Conservation (phyloP, 805 yeast species). For the Saccharomyces paradoxus region DNA sequence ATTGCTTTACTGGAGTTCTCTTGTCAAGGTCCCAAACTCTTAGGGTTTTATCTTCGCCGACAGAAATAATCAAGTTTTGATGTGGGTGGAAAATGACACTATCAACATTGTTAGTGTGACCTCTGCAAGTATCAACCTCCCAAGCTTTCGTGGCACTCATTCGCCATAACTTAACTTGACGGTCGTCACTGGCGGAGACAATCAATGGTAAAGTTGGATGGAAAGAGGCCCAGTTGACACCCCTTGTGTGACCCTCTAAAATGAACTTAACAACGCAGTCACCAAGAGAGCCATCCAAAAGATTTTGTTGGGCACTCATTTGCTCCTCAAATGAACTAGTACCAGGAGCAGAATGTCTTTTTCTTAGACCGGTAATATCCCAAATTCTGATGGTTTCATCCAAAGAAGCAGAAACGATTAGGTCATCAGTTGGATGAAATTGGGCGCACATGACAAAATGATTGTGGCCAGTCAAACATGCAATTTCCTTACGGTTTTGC, state of each 20-base stretch:
- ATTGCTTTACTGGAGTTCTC: constrained; percentile 87
- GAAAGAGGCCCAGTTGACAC: constrained; percentile 97
- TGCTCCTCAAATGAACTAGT: constrained; percentile 37
- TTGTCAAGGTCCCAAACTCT: constrained; percentile 95
- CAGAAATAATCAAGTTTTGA: constrained; percentile 85
- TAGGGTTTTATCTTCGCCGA: constrained; percentile 91
- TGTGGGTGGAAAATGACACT: constrained; percentile 88
- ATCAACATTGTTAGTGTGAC: constrained; percentile 90
- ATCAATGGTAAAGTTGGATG: constrained; percentile 94
- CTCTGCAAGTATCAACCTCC: constrained; percentile 98
- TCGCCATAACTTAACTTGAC: constrained; percentile 93
- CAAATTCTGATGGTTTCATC: constrained; percentile 99
- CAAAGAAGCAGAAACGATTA: constrained; percentile 89
- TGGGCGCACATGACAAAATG: constrained; percentile 98
- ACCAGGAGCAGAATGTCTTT: constrained; percentile 86
- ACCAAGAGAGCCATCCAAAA: constrained; percentile 90
- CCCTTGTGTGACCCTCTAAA: constrained; percentile 95
- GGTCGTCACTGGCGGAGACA: constrained; percentile 93
- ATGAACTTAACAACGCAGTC: constrained; percentile 94
- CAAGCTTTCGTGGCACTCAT: constrained; percentile 96
- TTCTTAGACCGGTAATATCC: constrained; percentile 93
- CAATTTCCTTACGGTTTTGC: constrained; percentile 97
- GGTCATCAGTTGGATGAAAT: constrained; percentile 92
- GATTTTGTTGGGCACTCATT: constrained; percentile 46
- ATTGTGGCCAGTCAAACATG: constrained; percentile 94